Percentiles rank a stretch among this genome's conserved stretches.
These are phyloP conservation scores for Elsinoe perseae DNA, from an alignment of 2,329 filamentous ascomycete species.

Conservation along the genomic window DNA sequence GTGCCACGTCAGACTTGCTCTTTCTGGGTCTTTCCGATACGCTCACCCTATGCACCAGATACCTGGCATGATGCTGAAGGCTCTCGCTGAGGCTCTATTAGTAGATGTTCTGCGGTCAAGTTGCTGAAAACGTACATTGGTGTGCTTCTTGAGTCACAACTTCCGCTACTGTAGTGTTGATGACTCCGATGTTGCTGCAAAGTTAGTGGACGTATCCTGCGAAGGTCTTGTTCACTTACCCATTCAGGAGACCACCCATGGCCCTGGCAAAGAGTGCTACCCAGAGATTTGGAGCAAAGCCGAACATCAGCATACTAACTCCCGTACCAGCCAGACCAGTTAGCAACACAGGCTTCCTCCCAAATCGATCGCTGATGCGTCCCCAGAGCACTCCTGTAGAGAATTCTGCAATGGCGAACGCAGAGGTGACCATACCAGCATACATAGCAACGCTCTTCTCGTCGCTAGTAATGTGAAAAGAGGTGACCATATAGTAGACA, in stretches of 20 bases:
- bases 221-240: slow-evolving; percentile 51
- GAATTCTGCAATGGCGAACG: slow-evolving; percentile 94
- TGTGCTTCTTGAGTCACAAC: slow-evolving; percentile 88
- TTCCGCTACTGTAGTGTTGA: slow-evolving; percentile 92
- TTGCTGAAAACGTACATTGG: slow-evolving; percentile 56
- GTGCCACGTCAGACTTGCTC: slow-evolving; percentile 25
- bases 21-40: slow-evolving; percentile 23
- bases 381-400: slow-evolving; percentile 90
- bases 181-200: slow-evolving; percentile 77
- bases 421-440: slow-evolving; percentile 90
- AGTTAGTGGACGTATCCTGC: neutral
- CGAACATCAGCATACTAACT: slow-evolving; percentile 85
- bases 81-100: slow-evolving; percentile 54
- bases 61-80: slow-evolving; percentile 96
- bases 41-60: slow-evolving; percentile 87
- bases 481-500: slow-evolving; percentile 94
- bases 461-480: slow-evolving; percentile 76
- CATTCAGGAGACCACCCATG: slow-evolving; percentile 84
- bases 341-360: slow-evolving; percentile 84
- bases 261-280: slow-evolving; percentile 82
- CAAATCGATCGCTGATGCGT: slow-evolving; percentile 79
- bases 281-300: slow-evolving; percentile 74
- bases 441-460: slow-evolving; percentile 79
- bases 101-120: neutral
- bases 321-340: slow-evolving; percentile 86